Evolutionary conservation across 2,329 filamentous ascomycete species (phyloP), one percentile per base, ranked within the genome.

Genomic region (Bipolaris zeicola): DNA sequence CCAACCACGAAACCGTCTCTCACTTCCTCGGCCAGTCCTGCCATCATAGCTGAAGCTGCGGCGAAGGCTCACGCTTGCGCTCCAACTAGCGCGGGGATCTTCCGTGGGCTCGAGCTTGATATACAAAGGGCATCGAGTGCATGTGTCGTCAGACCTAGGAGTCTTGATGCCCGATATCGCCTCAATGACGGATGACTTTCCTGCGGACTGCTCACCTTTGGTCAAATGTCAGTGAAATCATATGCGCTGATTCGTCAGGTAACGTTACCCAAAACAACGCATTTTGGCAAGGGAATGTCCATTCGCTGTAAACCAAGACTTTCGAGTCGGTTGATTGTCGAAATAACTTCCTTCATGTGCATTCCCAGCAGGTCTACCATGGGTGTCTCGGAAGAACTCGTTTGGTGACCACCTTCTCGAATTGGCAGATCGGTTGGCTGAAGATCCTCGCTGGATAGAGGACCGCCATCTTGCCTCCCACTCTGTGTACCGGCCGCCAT

Each of bases 121-220:
- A 52, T 92, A 89, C 0, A 96, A 83, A 0, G 92, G 91, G 55
- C 91, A 96, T 0, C 89, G 79, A 0, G 92, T 96, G 67, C 92
- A 96, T 0, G 89, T 90, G 0, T 88, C 89, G 3, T 85, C 83
- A 38, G 83, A 85, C 1, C 89, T 82, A 0, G 91, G 91, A 0
- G 94, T 84, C 18, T 87, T 87, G 22, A 95, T 87, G 3, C 88
- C 89, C 0, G 76, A 77, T 5, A 81, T 74, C 0, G 76, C 78
- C 51, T 82, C 80, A 11, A 81, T 79, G 0, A 80, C 71, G 0
- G 82, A 92, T 0, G 88, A 92, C 70, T 96, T 96, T 0, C 92
- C 93, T 0, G 91, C 89, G 0, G 86, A 90, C 68, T 96, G 92
- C 46, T 96, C 92, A 0, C 72, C 69, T 68, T 28, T 11, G 13